Evolutionary conservation across 1,284 basidiomycete genomes (phyloP).

Genomic region (Trichosporon inkin): DNA sequence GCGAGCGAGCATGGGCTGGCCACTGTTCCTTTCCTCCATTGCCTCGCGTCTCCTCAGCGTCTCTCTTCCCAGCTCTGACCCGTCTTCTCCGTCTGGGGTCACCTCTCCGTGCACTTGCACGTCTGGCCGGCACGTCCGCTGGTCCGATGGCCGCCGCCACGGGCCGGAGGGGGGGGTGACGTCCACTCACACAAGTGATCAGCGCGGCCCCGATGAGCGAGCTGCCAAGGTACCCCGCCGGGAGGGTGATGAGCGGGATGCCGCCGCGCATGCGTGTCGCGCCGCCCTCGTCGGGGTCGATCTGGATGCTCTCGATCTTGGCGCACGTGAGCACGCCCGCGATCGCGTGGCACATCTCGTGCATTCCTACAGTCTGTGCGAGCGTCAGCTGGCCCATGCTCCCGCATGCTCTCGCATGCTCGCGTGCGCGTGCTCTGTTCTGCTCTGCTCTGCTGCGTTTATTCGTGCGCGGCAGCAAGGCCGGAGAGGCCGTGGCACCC

Average conservation of each 20-base stretch:
- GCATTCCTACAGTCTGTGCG: constrained; percentile 80
- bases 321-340: constrained; percentile 79
- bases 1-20: too few relatives aligned
- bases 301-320: constrained; percentile 71
- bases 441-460: too few relatives aligned
- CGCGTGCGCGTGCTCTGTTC: too few relatives aligned
- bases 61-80: background rate
- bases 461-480: too few relatives aligned
- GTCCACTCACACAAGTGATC: constrained; percentile 72
- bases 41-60: background rate
- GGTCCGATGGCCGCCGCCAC: background rate
- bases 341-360: constrained; percentile 79
- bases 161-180: too few relatives aligned
- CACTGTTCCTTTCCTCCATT: too few relatives aligned
- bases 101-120: background rate
- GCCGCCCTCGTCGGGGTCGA: constrained; percentile 76
- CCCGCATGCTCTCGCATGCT: too few relatives aligned
- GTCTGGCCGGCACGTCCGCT: background rate
- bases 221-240: constrained; percentile 89
- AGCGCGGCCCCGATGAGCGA: constrained; percentile 83
- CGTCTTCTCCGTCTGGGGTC: background rate
- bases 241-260: constrained; percentile 62
- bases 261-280: constrained; percentile 91
- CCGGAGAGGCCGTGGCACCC: too few relatives aligned
- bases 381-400: too few relatives aligned